phyloP scores from a whole-genome alignment of 305 asterid species.

The Andrographis paniculata region DNA sequence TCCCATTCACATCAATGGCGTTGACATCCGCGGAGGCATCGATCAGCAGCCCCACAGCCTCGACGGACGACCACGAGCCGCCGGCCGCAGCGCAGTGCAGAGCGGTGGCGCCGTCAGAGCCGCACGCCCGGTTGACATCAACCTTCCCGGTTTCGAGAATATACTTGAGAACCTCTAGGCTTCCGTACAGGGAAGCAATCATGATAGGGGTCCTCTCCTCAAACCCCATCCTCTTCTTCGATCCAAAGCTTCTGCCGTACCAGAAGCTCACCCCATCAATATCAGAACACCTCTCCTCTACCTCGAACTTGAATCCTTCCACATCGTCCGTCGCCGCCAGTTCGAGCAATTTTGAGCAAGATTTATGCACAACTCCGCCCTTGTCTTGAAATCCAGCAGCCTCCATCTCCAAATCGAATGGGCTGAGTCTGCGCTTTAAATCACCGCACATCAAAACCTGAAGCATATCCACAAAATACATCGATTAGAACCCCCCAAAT shows the following conservation, averaged over 20 bases:
- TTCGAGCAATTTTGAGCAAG: conserved; percentile 52
- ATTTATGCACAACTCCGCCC: conserved; percentile 16
- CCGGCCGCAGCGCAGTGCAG: conserved; percentile 78
- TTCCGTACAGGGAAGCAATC: conserved; percentile 63
- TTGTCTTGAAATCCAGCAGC: conserved; percentile 20
- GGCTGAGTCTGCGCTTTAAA: conserved; percentile 28
- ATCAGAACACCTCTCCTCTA: conserved; percentile 35
- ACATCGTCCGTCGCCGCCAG: conserved; percentile 45
- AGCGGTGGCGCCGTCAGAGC: conserved; percentile 61
- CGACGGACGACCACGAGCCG: conserved; percentile 39
- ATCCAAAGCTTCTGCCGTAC: conserved; percentile 47
- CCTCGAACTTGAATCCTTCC: conserved; percentile 24
- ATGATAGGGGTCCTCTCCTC: conserved; percentile 59
- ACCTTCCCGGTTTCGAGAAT: conserved; percentile 32
- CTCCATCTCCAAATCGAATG: conserved; percentile 45
- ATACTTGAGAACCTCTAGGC: conserved; percentile 39
- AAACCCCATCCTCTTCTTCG: conserved; percentile 53
- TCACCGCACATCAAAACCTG: conserved; percentile 50
- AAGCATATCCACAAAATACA: conserved; percentile 17
- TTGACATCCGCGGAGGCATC: conserved; percentile 33
- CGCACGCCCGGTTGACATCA: conserved; percentile 54
- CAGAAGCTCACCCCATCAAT: conserved; percentile 33
- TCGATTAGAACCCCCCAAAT: conserved; percentile 6
- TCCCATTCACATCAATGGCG: conserved; percentile 38
- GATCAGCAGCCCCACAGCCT: conserved; percentile 38